Percentiles rank a stretch among this genome's conserved stretches.
Conservation (phyloP, 2,329 filamentous ascomycete species). For the Phaeoacremonium minimum region DNA sequence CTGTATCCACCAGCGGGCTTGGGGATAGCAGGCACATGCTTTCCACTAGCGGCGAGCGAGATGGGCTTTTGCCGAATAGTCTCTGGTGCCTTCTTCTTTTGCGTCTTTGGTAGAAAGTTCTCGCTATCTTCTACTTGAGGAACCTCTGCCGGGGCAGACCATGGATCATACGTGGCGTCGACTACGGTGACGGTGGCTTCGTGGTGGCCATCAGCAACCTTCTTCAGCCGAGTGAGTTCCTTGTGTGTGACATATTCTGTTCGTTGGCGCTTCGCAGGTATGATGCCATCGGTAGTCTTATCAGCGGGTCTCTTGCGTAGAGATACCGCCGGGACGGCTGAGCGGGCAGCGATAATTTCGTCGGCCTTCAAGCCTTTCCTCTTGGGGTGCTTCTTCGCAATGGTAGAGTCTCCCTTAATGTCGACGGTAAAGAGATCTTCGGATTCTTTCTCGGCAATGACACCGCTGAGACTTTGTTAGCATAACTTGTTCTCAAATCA, state of each 20-base stretch:
- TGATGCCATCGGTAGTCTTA: constrained; percentile 68
- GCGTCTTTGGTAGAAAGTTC: constrained; percentile 63
- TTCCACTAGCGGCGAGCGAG: constrained; percentile 78
- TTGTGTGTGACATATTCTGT: constrained; percentile 79
- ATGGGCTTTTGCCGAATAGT: constrained; percentile 75
- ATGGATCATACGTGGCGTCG: constrained; percentile 75
- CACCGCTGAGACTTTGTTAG: constrained; percentile 49
- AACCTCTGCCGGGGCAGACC: constrained; percentile 45
- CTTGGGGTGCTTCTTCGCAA: constrained; percentile 59
- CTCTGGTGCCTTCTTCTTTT: constrained; percentile 65
- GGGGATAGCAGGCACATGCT: constrained; percentile 70
- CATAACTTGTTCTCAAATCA: not conserved
- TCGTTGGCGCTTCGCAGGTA: constrained; percentile 71
- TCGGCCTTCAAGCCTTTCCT: constrained; percentile 83
- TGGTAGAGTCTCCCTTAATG: constrained; percentile 62
- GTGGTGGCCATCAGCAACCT: constrained; percentile 71
- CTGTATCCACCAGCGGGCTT: constrained; percentile 80
- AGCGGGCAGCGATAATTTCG: constrained; percentile 84
- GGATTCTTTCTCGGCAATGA: constrained; percentile 78
- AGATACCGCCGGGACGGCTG: constrained; percentile 73
- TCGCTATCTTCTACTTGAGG: constrained; percentile 31
- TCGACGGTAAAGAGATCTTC: constrained; percentile 85
- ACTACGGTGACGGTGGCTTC: constrained; percentile 48
- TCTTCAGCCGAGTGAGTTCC: constrained; percentile 73
- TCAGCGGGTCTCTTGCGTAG: constrained; percentile 70